A percentile compares a stretch with the other conserved stretches of the same genome.
These are phyloP conservation scores for Aureobasidium vineae DNA, from an alignment of 2,329 filamentous ascomycete genomes.

Conservation along the genomic window DNA sequence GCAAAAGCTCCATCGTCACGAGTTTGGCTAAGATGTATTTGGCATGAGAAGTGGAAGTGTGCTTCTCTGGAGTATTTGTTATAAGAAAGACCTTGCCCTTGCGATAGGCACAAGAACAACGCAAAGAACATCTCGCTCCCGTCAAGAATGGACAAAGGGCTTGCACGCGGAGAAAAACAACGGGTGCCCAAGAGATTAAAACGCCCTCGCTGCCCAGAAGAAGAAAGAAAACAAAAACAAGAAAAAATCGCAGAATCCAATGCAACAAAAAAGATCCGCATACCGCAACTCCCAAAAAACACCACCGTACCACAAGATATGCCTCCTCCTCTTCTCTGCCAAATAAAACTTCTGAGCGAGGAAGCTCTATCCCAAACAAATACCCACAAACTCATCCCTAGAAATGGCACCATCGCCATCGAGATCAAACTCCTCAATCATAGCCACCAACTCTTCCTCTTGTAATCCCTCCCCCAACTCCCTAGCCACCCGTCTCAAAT, in stretches of 20 bases:
- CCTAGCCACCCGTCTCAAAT: conserved; percentile 80
- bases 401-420: conserved; percentile 80
- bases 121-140: not conserved
- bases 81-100: too few relatives aligned
- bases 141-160: not conserved
- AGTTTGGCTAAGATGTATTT: too few relatives aligned
- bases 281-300: not conserved
- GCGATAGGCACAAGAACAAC: too few relatives aligned
- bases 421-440: conserved; percentile 98
- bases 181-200: not conserved
- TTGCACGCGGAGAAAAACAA: not conserved
- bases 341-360: not conserved
- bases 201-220: conserved; percentile 3
- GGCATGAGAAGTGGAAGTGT: not conserved
- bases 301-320: not conserved
- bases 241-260: not conserved
- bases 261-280: too few relatives aligned
- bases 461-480: conserved; percentile 91
- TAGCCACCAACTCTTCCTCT: conserved; percentile 87
- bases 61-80: too few relatives aligned
- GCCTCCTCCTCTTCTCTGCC: not conserved
- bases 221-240: not conserved
- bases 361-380: conserved; percentile 52
- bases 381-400: conserved; percentile 64
- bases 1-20: too few relatives aligned